Evolutionary conservation across 257 asterid species (phyloP).

Genomic region (Prunella vulgaris): DNA sequence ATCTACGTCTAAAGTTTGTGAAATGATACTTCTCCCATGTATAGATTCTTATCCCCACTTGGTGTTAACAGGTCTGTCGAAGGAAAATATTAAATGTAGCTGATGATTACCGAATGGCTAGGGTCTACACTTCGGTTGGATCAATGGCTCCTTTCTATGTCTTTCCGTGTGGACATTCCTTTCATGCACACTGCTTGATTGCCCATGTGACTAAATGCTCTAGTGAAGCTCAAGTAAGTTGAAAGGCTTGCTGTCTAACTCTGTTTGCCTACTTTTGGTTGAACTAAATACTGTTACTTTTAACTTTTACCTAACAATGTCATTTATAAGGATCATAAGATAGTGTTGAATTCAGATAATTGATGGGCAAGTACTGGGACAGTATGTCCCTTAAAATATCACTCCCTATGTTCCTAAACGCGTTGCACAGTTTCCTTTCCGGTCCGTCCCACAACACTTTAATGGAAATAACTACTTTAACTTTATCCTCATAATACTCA

Average conservation of each 20-base stretch:
- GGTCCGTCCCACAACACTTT: no score
- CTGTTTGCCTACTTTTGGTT: conserved; percentile 11
- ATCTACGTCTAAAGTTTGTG: background rate
- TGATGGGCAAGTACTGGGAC: background rate
- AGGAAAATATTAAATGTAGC: conserved; percentile 69
- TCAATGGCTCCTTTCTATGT: conserved; percentile 95
- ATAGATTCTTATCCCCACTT: conserved; percentile 21
- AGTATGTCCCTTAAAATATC: background rate
- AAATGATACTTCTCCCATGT: conserved; percentile 14
- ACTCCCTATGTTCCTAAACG: no score
- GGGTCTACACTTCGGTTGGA: conserved; percentile 72
- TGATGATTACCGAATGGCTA: conserved; percentile 61
- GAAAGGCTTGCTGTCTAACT: conserved; percentile 16
- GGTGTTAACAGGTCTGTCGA: conserved; percentile 64
- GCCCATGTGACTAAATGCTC: conserved; percentile 90
- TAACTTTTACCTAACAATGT: background rate
- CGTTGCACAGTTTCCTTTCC: no score
- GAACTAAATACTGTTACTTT: background rate
- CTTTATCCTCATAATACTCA: no score
- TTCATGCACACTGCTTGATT: conserved; percentile 88
- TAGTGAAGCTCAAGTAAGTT: conserved; percentile 74
- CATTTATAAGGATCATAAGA: conserved; percentile 8
- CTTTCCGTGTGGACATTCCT: conserved; percentile 96
- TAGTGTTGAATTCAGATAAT: background rate
- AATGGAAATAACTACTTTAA: no score